Conservation (phyloP, 352 stramenopile genomes). For the Globisporangium viniferum region DNA sequence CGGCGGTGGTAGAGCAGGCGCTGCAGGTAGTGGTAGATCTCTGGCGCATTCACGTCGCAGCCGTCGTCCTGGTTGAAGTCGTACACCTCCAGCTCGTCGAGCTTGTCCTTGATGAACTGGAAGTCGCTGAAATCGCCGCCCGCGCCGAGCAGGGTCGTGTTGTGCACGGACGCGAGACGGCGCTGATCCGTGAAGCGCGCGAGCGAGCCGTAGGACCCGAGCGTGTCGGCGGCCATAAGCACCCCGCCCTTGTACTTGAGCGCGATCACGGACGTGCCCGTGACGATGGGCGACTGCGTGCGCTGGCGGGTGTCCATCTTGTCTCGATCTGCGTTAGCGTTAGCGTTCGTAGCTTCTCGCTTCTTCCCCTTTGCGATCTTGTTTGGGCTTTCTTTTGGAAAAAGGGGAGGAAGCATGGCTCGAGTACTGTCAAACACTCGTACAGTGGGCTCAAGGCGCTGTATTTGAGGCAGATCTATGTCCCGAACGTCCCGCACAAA, state of each 20-base stretch:
- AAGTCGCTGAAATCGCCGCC: slow-evolving; percentile 98
- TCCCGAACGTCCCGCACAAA: not conserved
- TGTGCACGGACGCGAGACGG: slow-evolving; percentile 82
- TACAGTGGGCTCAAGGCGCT: not conserved
- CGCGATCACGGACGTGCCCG: slow-evolving; percentile 96
- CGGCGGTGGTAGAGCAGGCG: slow-evolving; percentile 98
- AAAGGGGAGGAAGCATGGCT: not conserved
- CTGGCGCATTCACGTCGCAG: slow-evolving; percentile 90
- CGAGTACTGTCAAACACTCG: not conserved
- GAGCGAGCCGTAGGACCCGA: slow-evolving; percentile 97
- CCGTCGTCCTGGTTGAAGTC: slow-evolving; percentile 96
- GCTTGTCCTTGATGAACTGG: slow-evolving; percentile 93
- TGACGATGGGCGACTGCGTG: slow-evolving; percentile 95
- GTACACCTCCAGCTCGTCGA: slow-evolving; percentile 93
- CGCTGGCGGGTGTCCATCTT: slow-evolving; percentile 70
- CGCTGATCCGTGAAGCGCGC: slow-evolving; percentile 96
- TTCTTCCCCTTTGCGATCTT: slow-evolving; percentile 14
- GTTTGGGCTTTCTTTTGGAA: slow-evolving; percentile 14
- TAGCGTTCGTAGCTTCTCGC: not conserved
- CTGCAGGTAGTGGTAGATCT: slow-evolving; percentile 97
- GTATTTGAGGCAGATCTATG: not conserved
- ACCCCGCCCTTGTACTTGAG: slow-evolving; percentile 95
- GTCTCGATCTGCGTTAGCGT: not conserved
- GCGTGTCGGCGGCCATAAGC: slow-evolving; percentile 97
- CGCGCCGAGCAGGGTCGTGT: slow-evolving; percentile 93